Percentiles rank a stretch among this genome's conserved stretches.
Conservation (phyloP, 73 alveolate species). For the Symbiodinium natans region DNA sequence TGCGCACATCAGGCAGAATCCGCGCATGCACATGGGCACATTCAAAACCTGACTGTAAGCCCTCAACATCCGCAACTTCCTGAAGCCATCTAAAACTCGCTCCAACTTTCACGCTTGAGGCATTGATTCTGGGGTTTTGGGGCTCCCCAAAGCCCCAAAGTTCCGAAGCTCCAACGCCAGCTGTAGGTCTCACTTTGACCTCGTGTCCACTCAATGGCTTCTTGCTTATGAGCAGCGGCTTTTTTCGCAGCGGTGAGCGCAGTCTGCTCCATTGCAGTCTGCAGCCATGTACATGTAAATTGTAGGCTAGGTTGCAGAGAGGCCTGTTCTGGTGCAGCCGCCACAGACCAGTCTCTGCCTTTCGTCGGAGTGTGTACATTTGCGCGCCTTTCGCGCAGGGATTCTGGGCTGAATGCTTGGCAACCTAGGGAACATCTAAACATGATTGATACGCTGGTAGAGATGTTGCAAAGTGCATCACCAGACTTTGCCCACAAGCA, state of each 20-base stretch:
- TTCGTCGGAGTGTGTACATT: conserved; percentile 3
- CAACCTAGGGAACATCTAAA: no score
- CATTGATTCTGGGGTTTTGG: no score
- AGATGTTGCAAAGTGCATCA: neutral
- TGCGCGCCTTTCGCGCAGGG: no score
- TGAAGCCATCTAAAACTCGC: no score
- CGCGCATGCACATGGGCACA: no score
- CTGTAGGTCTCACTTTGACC: conserved; percentile 61
- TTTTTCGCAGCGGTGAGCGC: neutral
- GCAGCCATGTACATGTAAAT: neutral
- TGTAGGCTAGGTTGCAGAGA: neutral
- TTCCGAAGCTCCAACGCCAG: neutral
- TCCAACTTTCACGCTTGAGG: no score
- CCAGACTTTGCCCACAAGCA: neutral
- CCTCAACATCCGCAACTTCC: no score
- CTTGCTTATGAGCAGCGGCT: neutral
- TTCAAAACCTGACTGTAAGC: no score
- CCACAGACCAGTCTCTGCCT: neutral
- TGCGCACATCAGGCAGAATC: no score
- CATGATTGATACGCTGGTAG: no score
- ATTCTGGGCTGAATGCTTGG: neutral
- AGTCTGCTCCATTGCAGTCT: neutral
- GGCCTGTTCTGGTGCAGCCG: conserved; percentile 5
- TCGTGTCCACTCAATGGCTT: conserved; percentile 67
- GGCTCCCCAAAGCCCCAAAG: no score